Evolutionary conservation across 2,329 filamentous ascomycete species (phyloP), one percentile per base, ranked within the genome.

Genomic region (Claviceps monticola): DNA sequence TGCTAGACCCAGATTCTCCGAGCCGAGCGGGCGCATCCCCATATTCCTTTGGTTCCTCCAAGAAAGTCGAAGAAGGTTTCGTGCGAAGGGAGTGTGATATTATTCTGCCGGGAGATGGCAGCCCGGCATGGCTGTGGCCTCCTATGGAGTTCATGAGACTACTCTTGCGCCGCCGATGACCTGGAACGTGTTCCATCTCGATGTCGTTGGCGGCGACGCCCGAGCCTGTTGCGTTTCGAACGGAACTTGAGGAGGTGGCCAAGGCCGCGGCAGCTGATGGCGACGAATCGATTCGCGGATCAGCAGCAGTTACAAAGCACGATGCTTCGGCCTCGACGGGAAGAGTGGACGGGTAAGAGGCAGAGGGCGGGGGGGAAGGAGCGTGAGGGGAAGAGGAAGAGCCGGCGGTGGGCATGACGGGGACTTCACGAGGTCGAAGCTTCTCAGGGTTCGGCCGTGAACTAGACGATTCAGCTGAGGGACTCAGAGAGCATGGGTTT

Each of bases 111-210:
- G 60, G 59, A 54, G 48, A 61, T 53, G 44, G 48, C 5, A 52
- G 62, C 50, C 51, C 60, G 50, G 48, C 62, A 55, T 46, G 59
- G 53, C 41, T 49, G 39, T 49, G 46, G 23, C 53, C 44, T 21
- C 59, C 62, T 45, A 59, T 61, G 21, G 69, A 66, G 55, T 69
- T 71, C 60, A 74, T 73, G 23, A 79, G 64, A 56, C 75, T 79
- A 66, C 76, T 80, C 53, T 75, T 71, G 46, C 77, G 75, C 54
- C 76, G 73, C 43, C 75, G 73, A 59, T 79, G 76, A 58, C 75
- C 71, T n/a, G 63, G 60, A 56, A 80, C 69, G 39, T 74, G 66
- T 55, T 73, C 75, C 75, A 80, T 79, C 67, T 80, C 76, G 58
- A 80, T 76, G 55, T 72, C 70, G 57, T 69, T 66, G 56, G 56